These are phyloP conservation scores for Cutaneotrichosporon sp. DNA, from an alignment of 1,284 basidiomycete species.

Conservation along the genomic window DNA sequence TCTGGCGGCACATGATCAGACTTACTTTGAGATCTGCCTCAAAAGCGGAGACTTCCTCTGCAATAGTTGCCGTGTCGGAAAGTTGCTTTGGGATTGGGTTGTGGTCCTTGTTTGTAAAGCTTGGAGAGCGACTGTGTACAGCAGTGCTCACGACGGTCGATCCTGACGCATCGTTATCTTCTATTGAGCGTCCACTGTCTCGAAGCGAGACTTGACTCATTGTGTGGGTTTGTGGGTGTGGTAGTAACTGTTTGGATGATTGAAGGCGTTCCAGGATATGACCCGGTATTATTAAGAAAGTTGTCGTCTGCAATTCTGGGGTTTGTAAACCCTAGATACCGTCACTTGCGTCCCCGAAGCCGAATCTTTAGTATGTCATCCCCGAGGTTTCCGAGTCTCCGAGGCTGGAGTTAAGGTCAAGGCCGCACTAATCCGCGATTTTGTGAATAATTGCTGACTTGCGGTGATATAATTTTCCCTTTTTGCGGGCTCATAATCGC, in stretches of 20 bases:
- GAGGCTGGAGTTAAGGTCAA: no score
- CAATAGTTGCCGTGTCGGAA: not conserved
- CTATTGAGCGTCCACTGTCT: not conserved
- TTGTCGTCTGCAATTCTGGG: not conserved
- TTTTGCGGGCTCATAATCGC: no score
- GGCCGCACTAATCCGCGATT: no score
- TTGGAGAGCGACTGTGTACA: not conserved
- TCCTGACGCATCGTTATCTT: not conserved
- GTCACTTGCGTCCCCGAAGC: not conserved
- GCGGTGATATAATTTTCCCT: no score
- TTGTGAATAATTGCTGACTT: no score
- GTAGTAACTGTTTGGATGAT: not conserved
- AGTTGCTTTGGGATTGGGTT: not conserved
- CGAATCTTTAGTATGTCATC: no score
- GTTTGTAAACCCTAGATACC: not conserved
- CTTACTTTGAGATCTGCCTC: not conserved
- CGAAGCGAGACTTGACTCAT: not conserved
- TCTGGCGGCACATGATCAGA: not conserved
- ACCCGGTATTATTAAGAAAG: not conserved
- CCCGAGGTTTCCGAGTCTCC: no score
- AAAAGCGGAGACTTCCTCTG: not conserved
- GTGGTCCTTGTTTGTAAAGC: not conserved
- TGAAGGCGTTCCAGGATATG: not conserved
- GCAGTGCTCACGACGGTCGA: constrained; percentile 1
- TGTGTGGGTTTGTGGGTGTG: not conserved